A percentile compares a stretch with the other conserved stretches of the same genome.
These are phyloP conservation scores for Petrea volubilis DNA, from an alignment of 257 asterid species.

Conservation along the genomic window DNA sequence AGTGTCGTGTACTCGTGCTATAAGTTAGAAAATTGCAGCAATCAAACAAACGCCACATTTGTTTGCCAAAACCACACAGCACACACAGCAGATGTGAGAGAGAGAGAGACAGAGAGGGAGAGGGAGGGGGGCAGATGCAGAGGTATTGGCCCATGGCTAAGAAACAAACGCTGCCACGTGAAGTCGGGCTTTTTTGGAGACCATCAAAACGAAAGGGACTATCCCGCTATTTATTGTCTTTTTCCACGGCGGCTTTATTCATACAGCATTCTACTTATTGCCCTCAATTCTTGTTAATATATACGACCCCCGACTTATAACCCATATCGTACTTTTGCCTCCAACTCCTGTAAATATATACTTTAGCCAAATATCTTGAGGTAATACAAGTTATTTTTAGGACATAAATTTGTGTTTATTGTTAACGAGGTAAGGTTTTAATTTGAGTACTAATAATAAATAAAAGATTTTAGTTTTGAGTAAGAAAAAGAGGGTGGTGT, in stretches of 20 bases:
- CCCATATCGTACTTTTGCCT: too few relatives aligned
- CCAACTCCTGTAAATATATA: background rate
- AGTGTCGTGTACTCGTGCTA: slow-evolving; percentile 42
- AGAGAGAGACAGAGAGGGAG: slow-evolving; percentile 20
- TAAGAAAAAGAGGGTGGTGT: too few relatives aligned
- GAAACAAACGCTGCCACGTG: slow-evolving; percentile 67
- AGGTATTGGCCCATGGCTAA: slow-evolving; percentile 36
- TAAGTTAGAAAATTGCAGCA: slow-evolving; percentile 21
- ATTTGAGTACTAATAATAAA: too few relatives aligned
- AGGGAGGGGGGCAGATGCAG: too few relatives aligned
- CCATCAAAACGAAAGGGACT: slow-evolving; percentile 35
- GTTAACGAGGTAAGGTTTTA: too few relatives aligned
- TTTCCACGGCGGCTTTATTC: slow-evolving; percentile 26
- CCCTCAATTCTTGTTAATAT: too few relatives aligned
- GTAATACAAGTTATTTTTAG: too few relatives aligned
- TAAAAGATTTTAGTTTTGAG: too few relatives aligned
- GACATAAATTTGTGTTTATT: slow-evolving; percentile 41
- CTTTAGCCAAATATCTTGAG: too few relatives aligned
- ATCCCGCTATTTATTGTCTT: slow-evolving; percentile 42
- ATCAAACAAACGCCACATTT: slow-evolving; percentile 25
- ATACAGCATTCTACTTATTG: too few relatives aligned
- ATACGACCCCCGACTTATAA: background rate
- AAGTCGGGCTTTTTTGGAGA: slow-evolving; percentile 58
- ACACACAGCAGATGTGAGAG: slow-evolving; percentile 11
- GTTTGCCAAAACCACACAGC: background rate